Percentiles rank a stretch among this genome's conserved stretches.
phyloP scores from a whole-genome alignment of 192 early-diverging fungal genomes.

The Neocallimastix lanati region DNA sequence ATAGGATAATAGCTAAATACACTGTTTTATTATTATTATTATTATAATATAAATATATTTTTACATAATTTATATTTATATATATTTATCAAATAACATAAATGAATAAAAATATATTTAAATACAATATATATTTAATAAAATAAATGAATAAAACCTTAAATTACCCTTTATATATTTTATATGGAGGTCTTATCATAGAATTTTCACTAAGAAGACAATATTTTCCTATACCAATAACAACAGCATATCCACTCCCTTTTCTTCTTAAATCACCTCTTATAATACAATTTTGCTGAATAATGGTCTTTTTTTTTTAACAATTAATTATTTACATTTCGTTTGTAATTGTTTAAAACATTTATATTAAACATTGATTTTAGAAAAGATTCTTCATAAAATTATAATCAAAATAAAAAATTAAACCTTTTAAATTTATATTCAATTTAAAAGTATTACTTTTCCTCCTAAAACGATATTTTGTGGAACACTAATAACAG shows the following conservation, averaged over 20 bases:
- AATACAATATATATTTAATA: too few species aligned
- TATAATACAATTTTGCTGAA: conserved; percentile 76
- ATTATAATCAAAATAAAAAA: too few species aligned
- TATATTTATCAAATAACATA: too few species aligned
- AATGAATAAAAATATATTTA: neutral
- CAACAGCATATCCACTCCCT: conserved; percentile 70
- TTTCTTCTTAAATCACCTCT: conserved; percentile 81
- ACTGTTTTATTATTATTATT: conserved; percentile 17
- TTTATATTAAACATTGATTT: too few species aligned
- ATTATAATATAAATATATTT: too few species aligned
- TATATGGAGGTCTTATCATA: conserved; percentile 83
- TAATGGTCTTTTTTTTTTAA: too few species aligned
- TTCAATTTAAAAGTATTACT: conserved; percentile 21
- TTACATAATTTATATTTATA: too few species aligned
- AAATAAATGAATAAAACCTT: neutral
- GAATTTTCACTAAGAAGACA: conserved; percentile 58
- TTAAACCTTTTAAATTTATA: neutral
- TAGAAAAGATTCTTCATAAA: too few species aligned
- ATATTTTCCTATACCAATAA: conserved; percentile 79
- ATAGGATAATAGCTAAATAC: conserved; percentile 91
- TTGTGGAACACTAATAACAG: conserved; percentile 81
- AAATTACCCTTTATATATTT: conserved; percentile 81
- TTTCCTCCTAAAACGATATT: conserved; percentile 95
- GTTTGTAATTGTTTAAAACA: too few species aligned
- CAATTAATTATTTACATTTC: too few species aligned